phyloP scores from a whole-genome alignment of 176 grass and related monocot species.

The Bothriochloa decipiens region DNA sequence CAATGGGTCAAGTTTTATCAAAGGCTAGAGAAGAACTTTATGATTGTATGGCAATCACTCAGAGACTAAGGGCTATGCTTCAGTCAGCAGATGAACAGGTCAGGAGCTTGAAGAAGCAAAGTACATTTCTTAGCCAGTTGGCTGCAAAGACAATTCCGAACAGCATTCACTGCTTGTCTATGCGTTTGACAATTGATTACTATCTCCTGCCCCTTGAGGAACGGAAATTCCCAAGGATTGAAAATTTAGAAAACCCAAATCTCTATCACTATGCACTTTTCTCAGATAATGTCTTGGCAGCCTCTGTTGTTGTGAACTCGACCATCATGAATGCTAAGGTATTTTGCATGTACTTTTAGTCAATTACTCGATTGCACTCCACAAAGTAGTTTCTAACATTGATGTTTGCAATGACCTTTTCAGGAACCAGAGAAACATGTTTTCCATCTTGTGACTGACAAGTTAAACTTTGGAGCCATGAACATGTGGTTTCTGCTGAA shows the following conservation, averaged over 20 bases:
- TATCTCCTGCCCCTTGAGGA: constrained; percentile 85
- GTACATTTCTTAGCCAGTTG: constrained; percentile 95
- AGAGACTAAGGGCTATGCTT: constrained; percentile 89
- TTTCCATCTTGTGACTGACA: constrained; percentile 98
- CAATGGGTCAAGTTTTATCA: constrained; percentile 86
- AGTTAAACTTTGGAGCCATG: constrained; percentile 99
- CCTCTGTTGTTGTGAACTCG: constrained; percentile 97
- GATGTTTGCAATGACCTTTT: constrained; percentile 23
- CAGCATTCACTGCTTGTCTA: constrained; percentile 93
- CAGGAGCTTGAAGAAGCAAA: constrained; percentile 96
- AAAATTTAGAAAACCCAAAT: constrained; percentile 88
- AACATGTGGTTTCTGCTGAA: constrained; percentile 99
- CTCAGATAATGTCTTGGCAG: constrained; percentile 96
- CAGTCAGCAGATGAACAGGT: constrained; percentile 96
- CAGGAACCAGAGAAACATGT: constrained; percentile 99
- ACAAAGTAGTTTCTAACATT: constrained; percentile 1
- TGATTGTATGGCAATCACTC: constrained; percentile 80
- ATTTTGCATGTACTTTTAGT: constrained; percentile 17
- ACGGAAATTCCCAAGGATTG: constrained; percentile 64
- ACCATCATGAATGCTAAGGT: constrained; percentile 99
- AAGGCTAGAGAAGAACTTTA: constrained; percentile 90
- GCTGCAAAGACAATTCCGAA: constrained; percentile 99
- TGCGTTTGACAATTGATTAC: constrained; percentile 94
- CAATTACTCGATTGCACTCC: not conserved
- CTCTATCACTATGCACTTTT: constrained; percentile 99